Evolutionary conservation across 2,329 filamentous ascomycete genomes (phyloP).

Genomic region (Madurella fahalii): DNA sequence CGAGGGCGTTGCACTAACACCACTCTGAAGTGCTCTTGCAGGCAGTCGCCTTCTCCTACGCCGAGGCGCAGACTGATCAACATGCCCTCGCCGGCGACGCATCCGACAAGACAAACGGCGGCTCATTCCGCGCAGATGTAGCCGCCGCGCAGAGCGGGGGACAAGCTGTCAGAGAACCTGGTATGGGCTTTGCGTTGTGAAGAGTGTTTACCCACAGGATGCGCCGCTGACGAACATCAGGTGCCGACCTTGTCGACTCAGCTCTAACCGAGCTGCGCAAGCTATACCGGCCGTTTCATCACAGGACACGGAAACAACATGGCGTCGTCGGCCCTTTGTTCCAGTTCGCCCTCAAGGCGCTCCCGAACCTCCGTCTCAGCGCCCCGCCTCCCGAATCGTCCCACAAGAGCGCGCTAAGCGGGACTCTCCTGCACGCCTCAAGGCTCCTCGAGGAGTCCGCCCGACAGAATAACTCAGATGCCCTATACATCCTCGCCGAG

Average conservation of each 20-base stretch:
- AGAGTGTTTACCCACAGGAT: not conserved
- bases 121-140: slow-evolving; percentile 30
- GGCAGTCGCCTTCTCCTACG: slow-evolving; percentile 36
- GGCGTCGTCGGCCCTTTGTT: slow-evolving; percentile 42
- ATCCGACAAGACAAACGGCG: slow-evolving; percentile 16
- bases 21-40: slow-evolving; percentile 44
- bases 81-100: slow-evolving; percentile 29
- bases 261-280: slow-evolving; percentile 49
- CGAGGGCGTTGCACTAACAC: slow-evolving; percentile 18
- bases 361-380: slow-evolving; percentile 48
- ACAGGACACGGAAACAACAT: slow-evolving; percentile 41
- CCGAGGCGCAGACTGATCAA: slow-evolving; percentile 34
- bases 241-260: slow-evolving; percentile 50
- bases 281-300: slow-evolving; percentile 43
- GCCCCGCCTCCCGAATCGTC: slow-evolving; percentile 41
- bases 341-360: slow-evolving; percentile 43
- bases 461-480: slow-evolving; percentile 66
- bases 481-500: slow-evolving; percentile 83
- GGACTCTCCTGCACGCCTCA: slow-evolving; percentile 48
- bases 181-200: slow-evolving; percentile 28
- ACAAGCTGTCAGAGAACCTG: slow-evolving; percentile 34
- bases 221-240: slow-evolving; percentile 30
- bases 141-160: slow-evolving; percentile 29
- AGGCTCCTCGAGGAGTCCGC: slow-evolving; percentile 51
- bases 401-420: slow-evolving; percentile 34